Evolutionary conservation across 192 early-diverging fungal genomes (phyloP), one percentile per base, ranked within the genome.

Genomic region (Entomortierella lignicola): DNA sequence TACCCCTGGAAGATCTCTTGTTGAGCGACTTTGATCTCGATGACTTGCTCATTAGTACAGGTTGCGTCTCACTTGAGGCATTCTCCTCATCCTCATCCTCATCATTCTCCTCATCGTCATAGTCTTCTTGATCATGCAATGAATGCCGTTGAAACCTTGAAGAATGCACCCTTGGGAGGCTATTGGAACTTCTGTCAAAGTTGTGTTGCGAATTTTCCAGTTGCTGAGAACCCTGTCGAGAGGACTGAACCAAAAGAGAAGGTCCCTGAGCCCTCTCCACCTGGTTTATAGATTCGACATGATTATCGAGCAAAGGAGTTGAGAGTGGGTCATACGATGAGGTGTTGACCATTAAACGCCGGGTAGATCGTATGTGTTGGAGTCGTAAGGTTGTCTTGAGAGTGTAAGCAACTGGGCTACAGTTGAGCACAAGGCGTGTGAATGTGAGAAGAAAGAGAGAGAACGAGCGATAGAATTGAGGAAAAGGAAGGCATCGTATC

Each of bases 271-370:
- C 50, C 44, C 54, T 50, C 27, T 42, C 54, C 27, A 43, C 73
- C 58, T 55, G 66, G 73, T 44, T 59, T 79, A 79, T 65, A 79
- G 68, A 20, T 6, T 58, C 62, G 57, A 34, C 75, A 79, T 65
- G 20, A 31, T n/a, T 20, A 51, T 60, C 60, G 32, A 60, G 44
- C 60, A 52, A 41, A 17, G 55, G 53, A 15, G 66, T 32, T 29
- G 75, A 69, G 67, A 61, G 68, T 52, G 67, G 60, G 57, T 70
- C 75, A 77, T 77, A 52, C 42, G 60, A 55, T 52, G 61, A 63
- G 68, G 62, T 65, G 67, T 70, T 56, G 67, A 65, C 67, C 75
- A 79, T 79, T 69, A 70, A 79, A 79, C 67, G 60, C 42, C 57
- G 25, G 62, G 48, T 27, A 37, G 30, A 17, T 47, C 44, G 44